phyloP scores from a whole-genome alignment of 805 yeast species.

The Ogataea paradorogensis region DNA sequence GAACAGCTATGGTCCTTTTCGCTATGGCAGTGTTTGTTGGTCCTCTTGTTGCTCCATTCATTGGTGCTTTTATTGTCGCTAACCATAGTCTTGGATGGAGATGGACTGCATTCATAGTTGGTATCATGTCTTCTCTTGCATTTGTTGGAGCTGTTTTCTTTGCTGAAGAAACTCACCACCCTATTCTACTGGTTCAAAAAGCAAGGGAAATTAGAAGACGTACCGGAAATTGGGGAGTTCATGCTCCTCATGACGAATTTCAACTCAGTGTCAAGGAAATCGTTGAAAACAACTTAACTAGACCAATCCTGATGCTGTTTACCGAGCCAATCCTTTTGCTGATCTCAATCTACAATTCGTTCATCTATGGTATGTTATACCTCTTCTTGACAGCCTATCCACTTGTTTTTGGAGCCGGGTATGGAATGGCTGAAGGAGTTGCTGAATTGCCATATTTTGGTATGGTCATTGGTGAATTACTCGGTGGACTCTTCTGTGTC shows the following conservation, averaged over 20 bases:
- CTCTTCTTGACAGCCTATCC: slow-evolving; percentile 75
- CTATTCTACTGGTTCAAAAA: slow-evolving; percentile 58
- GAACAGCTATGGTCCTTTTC: slow-evolving; percentile 70
- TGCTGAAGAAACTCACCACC: slow-evolving; percentile 69
- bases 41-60: slow-evolving; percentile 80
- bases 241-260: slow-evolving; percentile 70
- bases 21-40: slow-evolving; percentile 73
- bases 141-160: slow-evolving; percentile 40
- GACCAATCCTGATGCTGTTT: slow-evolving; percentile 67
- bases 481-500: slow-evolving; percentile 55
- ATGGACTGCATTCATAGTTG: slow-evolving; percentile 74
- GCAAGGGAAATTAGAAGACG: slow-evolving; percentile 60
- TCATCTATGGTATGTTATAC: slow-evolving; percentile 77
- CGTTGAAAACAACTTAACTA: slow-evolving; percentile 55
- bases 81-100: slow-evolving; percentile 69
- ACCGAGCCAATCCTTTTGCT: slow-evolving; percentile 72
- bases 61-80: slow-evolving; percentile 63
- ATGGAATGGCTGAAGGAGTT: slow-evolving; percentile 60
- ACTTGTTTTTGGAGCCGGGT: slow-evolving; percentile 60
- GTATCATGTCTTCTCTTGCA: slow-evolving; percentile 50
- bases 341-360: slow-evolving; percentile 68
- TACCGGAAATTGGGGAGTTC: slow-evolving; percentile 81
- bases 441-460: slow-evolving; percentile 79
- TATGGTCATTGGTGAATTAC: slow-evolving; percentile 62
- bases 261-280: slow-evolving; percentile 57